Evolutionary conservation across 2,329 filamentous ascomycete genomes (phyloP), one percentile per base, ranked within the genome.

Genomic region (Diaporthe citrichinensis): DNA sequence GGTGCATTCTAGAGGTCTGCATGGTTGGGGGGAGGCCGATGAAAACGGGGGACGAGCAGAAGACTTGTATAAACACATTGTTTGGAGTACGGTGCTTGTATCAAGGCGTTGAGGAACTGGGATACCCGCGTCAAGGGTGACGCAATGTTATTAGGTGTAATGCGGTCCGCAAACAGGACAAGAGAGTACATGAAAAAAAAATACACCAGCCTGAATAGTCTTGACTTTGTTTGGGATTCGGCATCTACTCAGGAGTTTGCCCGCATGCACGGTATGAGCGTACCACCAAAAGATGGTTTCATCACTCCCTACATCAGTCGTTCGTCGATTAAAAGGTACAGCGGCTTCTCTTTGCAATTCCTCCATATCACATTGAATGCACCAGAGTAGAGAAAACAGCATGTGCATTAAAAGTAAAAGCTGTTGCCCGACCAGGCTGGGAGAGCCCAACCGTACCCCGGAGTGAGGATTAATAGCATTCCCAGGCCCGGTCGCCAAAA

Each of bases 1-100:
- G 15, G 20, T 76, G 72, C 34, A 53, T 72, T 15, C 34, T 46
- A 53, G 57, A 53, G 55, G n/a, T 17, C 2, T 69, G 31, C 17
- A 31, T 36, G 36, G 36, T 71, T 15, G n/a, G 23, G 15, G 23
- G 34, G 7, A 44, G 36, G 36, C 36, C 10, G 51, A 7, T 31
- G 44, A 36, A 62, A 59, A 41, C 31, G 39, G 23, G 20, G 25
- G 4, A 20, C 7, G 34, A 25, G 9, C 8, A 55, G n/a, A 65
- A 9, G 5, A 62, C 20, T 61, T 74, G 75, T 76, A 76, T 55
- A 12, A 67, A 51, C 65, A 74, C 34, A 72, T 68, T 74, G 72
- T 62, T 71, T 53, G 72, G 73, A 75, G 62, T 71, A 58, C 14
- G 57, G 20, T 51, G 51, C 69, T 39, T 76, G 39, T 25, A 72